Conservation (phyloP, 257 asterid species). For the Ophiorrhiza pumila region DNA sequence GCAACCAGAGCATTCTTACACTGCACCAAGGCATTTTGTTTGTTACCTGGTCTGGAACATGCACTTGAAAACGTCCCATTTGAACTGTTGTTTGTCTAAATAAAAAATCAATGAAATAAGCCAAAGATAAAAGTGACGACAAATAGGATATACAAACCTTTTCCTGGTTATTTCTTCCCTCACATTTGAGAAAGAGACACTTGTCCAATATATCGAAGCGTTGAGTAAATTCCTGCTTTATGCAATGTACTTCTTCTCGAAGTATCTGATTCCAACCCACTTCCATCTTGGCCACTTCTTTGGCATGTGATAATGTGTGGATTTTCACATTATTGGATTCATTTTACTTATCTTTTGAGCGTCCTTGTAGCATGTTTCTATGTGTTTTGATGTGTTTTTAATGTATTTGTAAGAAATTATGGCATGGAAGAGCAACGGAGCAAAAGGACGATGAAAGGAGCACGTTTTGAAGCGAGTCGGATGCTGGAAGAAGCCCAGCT, state of each 20-base stretch:
- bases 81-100: background rate
- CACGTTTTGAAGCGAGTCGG: too few species aligned
- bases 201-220: constrained; percentile 50
- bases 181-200: constrained; percentile 33
- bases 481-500: too few species aligned
- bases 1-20: background rate
- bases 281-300: constrained; percentile 57
- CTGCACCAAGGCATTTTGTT: background rate
- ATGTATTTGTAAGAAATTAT: too few species aligned
- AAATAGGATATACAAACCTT: constrained; percentile 63
- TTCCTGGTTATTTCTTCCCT: constrained; percentile 41
- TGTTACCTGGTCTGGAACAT: background rate
- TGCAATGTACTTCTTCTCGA: constrained; percentile 44
- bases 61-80: background rate
- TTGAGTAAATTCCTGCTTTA: constrained; percentile 51
- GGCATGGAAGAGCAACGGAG: too few species aligned
- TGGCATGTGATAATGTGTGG: too few species aligned
- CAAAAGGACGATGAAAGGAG: too few species aligned
- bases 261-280: constrained; percentile 51
- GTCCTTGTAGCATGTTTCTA: too few species aligned
- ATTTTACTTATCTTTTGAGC: too few species aligned
- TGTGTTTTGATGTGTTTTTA: too few species aligned
- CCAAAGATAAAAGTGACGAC: constrained; percentile 8
- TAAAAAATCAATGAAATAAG: background rate
- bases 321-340: too few species aligned